Base-by-base conservation (phyloP, 495 filamentous ascomycete species). In the Cetradonia linearis region DNA sequence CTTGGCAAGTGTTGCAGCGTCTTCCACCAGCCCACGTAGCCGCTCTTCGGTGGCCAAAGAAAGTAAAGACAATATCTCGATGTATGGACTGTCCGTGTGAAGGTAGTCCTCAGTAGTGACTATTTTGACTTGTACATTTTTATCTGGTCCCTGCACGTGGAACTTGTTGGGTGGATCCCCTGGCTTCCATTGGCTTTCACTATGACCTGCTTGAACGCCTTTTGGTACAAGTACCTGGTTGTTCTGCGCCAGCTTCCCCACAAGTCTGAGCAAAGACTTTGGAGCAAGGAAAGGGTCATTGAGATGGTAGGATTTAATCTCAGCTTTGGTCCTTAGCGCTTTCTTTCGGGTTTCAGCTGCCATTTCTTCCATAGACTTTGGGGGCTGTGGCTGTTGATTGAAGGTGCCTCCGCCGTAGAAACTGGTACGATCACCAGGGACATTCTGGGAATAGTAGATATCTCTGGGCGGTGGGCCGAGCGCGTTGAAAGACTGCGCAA, bases 21-120 rank as follows among this genome's bases (percentile, higher is more conserved):
- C 88, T 64, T 89, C 84, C 27, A 93, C 60, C 14, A 93, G 69
- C 4, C 79, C 77, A 44, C 85, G 74, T 30, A 94, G 42, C 27
- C 86, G 79, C 66, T 90, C 84, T 61, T 89, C 84, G 38, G 86
- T 81, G 8, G 86, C 84, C 34, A 93, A 78, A 10, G 87, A 91
- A 34, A 94, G 57, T 30, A 94, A 75, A 30, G 85, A 81, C 23
- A 94, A 65, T 53, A 95, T 83, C 55, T 95, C 88, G 16, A 83
- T 83, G 36, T 93, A 70, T 37, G 76, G 79, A 2, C 84, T 77
- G 30, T 80, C 73, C 18, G 83, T 82, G 25, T 91, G 78, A n/a
- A 87, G 76, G 2, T 83, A 81, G 1, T 76, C 79, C 59, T 80
- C 74, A 14, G 83, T 83, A 2, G 76, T 78, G 5, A 84, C 81